Conservation (phyloP, 2,329 filamentous ascomycete genomes). For the Colletotrichum shisoi region DNA sequence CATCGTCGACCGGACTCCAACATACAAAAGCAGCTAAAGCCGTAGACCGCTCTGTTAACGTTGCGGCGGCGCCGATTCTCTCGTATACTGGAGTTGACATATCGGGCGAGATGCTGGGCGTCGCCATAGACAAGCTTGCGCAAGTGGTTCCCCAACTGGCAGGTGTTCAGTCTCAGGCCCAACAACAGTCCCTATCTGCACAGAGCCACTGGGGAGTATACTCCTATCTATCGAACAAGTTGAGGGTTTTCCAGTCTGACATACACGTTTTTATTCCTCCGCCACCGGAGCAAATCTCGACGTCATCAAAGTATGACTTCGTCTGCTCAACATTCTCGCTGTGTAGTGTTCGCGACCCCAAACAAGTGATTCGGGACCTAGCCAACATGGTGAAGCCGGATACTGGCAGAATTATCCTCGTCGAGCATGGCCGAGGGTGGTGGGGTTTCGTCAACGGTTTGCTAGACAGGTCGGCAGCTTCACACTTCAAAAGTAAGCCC, state of each 20-base stretch:
- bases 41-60: background rate
- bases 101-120: conserved; percentile 66
- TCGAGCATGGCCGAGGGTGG: conserved; percentile 69
- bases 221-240: conserved; percentile 52
- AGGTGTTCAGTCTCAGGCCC: conserved; percentile 41
- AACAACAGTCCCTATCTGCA: background rate
- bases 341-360: conserved; percentile 67
- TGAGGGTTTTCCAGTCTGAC: conserved; percentile 60
- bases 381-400: conserved; percentile 60
- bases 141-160: conserved; percentile 52
- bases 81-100: conserved; percentile 71
- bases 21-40: background rate
- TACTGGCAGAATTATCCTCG: conserved; percentile 66
- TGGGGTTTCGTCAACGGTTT: conserved; percentile 63
- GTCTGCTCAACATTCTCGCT: conserved; percentile 71
- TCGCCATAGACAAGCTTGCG: conserved; percentile 63
- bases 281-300: conserved; percentile 42
- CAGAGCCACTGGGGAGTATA: background rate
- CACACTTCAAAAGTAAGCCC: conserved; percentile 58
- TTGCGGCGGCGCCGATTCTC: conserved; percentile 47
- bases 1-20: background rate
- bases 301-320: conserved; percentile 63
- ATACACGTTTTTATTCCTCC: conserved; percentile 55
- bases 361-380: conserved; percentile 61
- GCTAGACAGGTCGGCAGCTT: conserved; percentile 62